A percentile compares a stretch with the other conserved stretches of the same genome.
phyloP scores from a whole-genome alignment of 192 early-diverging fungal species.

The Jimgerdemannia flammicorona region DNA sequence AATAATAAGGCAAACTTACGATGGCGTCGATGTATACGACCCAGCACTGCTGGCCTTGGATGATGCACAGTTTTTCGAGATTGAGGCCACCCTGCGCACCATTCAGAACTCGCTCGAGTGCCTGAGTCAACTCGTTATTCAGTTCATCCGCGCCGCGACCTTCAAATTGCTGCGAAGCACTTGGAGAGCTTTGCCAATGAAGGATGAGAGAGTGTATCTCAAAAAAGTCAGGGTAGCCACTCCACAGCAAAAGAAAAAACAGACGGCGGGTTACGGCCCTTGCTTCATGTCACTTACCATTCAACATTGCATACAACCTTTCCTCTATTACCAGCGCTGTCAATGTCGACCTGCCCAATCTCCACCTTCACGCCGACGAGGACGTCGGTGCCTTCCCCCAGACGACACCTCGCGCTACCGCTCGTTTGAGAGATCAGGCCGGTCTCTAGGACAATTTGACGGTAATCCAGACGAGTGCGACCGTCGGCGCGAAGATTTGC shows the following conservation, averaged over 20 bases:
- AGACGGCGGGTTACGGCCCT: no score
- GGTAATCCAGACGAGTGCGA: slow-evolving; percentile 70
- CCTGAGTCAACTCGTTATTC: slow-evolving; percentile 82
- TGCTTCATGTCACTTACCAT: slow-evolving; percentile 52
- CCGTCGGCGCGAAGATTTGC: slow-evolving; percentile 85
- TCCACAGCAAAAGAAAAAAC: neutral
- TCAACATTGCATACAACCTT: slow-evolving; percentile 87
- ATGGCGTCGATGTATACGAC: slow-evolving; percentile 86
- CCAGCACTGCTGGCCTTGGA: slow-evolving; percentile 89
- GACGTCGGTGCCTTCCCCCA: slow-evolving; percentile 83
- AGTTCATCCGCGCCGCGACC: slow-evolving; percentile 77
- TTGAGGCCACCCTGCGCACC: slow-evolving; percentile 82
- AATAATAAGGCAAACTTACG: slow-evolving; percentile 36
- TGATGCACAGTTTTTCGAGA: slow-evolving; percentile 83
- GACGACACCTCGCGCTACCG: slow-evolving; percentile 81
- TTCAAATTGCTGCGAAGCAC: slow-evolving; percentile 77
- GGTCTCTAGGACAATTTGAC: slow-evolving; percentile 77
- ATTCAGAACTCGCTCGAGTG: slow-evolving; percentile 76
- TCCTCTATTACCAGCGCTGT: slow-evolving; percentile 58
- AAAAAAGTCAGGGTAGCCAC: neutral
- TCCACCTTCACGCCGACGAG: slow-evolving; percentile 95
- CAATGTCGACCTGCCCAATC: slow-evolving; percentile 65
- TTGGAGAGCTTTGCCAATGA: slow-evolving; percentile 57
- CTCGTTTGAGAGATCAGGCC: slow-evolving; percentile 87
- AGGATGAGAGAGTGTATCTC: slow-evolving; percentile 1